Conservation (phyloP, 169 alveolate species). For the Plasmodium gonderi region DNA sequence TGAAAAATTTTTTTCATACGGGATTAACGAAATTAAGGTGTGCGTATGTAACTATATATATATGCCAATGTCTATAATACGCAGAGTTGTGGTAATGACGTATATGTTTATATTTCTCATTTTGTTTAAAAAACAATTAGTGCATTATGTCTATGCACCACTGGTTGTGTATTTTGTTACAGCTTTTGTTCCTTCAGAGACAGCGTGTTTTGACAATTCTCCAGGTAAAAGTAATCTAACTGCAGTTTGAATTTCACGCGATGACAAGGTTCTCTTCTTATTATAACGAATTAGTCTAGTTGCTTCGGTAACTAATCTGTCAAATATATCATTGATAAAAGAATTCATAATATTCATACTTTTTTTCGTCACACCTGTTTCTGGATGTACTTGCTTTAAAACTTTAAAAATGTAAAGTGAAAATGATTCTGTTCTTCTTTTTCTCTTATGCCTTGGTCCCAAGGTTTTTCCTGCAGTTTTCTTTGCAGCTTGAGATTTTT, state of each 20-base stretch:
- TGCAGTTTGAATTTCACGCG: slow-evolving; percentile 99
- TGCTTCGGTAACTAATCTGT: slow-evolving; percentile 97
- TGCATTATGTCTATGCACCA: slow-evolving; percentile 81
- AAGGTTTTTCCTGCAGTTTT: slow-evolving; percentile 91
- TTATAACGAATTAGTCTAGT: slow-evolving; percentile 96
- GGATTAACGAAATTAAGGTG: background rate
- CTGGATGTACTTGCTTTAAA: slow-evolving; percentile 98
- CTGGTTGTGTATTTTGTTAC: slow-evolving; percentile 97
- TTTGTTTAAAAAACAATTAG: background rate
- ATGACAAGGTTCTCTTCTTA: slow-evolving; percentile 97
- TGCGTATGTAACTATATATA: slow-evolving; percentile 15
- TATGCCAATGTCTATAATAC: background rate
- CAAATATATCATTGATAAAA: slow-evolving; percentile 97
- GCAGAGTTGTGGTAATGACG: background rate
- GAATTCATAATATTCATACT: slow-evolving; percentile 99
- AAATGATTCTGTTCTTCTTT: slow-evolving; percentile 96
- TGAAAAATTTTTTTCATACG: slow-evolving; percentile 5
- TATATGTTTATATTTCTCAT: background rate
- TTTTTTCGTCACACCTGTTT: slow-evolving; percentile 97
- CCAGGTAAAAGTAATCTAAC: slow-evolving; percentile 99
- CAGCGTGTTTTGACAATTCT: slow-evolving; percentile 99
- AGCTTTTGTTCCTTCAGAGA: slow-evolving; percentile 99
- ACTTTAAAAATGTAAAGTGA: slow-evolving; percentile 99
- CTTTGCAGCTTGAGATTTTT: slow-evolving; percentile 91
- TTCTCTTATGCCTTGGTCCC: slow-evolving; percentile 92